These are phyloP conservation scores for Phytophthora macrochlamydospora DNA, from an alignment of 352 stramenopile genomes.

Conservation along the genomic window DNA sequence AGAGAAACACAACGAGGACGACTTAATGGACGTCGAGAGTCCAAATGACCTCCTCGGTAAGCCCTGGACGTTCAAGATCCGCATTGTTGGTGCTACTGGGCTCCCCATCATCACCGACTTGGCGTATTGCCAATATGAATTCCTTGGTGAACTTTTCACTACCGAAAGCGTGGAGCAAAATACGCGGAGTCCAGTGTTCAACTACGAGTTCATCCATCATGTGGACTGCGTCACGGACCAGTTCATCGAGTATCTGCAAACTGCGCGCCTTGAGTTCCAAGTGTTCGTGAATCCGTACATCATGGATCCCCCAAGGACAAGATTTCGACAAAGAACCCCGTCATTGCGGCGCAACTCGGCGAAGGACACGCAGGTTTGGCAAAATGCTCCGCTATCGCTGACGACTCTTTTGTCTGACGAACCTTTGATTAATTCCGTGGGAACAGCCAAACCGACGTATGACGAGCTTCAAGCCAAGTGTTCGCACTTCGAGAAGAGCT, in stretches of 20 bases:
- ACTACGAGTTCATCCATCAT: slow-evolving; percentile 90
- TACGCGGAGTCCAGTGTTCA: slow-evolving; percentile 87
- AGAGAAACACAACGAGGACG: slow-evolving; percentile 70
- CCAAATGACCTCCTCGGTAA: slow-evolving; percentile 86
- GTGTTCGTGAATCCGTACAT: slow-evolving; percentile 92
- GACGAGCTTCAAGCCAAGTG: slow-evolving; percentile 67
- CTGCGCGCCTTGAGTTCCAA: slow-evolving; percentile 83
- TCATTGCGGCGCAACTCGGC: slow-evolving; percentile 68
- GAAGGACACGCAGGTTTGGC: slow-evolving; percentile 46
- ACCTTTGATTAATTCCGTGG: neutral
- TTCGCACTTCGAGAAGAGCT: slow-evolving; percentile 42
- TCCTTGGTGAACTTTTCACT: slow-evolving; percentile 91
- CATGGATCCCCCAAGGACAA: slow-evolving; percentile 83
- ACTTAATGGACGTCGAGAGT: slow-evolving; percentile 74
- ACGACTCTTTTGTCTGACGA: neutral
- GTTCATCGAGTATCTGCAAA: slow-evolving; percentile 89
- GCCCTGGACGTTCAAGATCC: slow-evolving; percentile 90
- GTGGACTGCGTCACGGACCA: slow-evolving; percentile 86
- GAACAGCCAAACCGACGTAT: slow-evolving; percentile 49
- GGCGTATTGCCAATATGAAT: slow-evolving; percentile 94
- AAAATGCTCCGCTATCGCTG: neutral
- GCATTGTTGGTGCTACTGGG: slow-evolving; percentile 82
- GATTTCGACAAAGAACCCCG: slow-evolving; percentile 77
- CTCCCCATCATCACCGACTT: slow-evolving; percentile 90
- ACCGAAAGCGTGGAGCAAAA: slow-evolving; percentile 92